Conservation (phyloP, 2,329 filamentous ascomycete species). For the Ascochyta fabae region DNA sequence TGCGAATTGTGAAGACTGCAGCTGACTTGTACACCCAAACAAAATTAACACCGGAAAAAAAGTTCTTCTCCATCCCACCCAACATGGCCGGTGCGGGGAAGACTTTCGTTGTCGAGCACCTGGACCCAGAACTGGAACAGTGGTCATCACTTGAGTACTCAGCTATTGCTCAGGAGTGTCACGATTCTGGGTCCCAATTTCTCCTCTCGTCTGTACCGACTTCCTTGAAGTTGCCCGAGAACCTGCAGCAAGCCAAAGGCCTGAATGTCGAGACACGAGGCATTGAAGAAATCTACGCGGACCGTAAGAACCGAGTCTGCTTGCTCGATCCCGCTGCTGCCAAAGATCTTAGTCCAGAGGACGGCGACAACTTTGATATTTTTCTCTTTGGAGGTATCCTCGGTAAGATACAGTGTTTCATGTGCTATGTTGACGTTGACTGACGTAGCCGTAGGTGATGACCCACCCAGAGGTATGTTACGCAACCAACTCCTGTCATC, state of each 20-base stretch:
- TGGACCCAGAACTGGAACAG: constrained; percentile 89
- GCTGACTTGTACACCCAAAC: constrained; percentile 3
- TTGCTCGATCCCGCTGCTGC: constrained; percentile 85
- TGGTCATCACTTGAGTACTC: constrained; percentile 96
- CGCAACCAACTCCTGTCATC: background rate
- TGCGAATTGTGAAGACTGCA: background rate
- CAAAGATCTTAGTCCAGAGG: constrained; percentile 81
- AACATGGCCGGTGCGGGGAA: constrained; percentile 55
- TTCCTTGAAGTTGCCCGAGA: constrained; percentile 64
- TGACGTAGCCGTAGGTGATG: constrained; percentile 70
- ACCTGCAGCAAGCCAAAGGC: constrained; percentile 65
- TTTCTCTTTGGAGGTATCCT: constrained; percentile 97
- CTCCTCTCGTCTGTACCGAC: constrained; percentile 81
- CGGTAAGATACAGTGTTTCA: constrained; percentile 60
- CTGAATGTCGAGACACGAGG: constrained; percentile 76
- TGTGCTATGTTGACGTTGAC: constrained; percentile 15
- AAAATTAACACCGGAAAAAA: constrained; percentile 5
- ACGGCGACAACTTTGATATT: constrained; percentile 82
- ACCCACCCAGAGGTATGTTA: constrained; percentile 82
- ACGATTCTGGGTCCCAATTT: constrained; percentile 70
- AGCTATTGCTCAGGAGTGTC: constrained; percentile 82
- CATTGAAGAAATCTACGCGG: constrained; percentile 81
- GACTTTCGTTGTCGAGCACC: constrained; percentile 93
- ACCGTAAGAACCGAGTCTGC: constrained; percentile 78
- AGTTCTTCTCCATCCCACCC: constrained; percentile 15